Percentiles rank a stretch among this genome's conserved stretches.
phyloP scores from a whole-genome alignment of 1,139 yeast genomes.

The Hyphopichia fennica region DNA sequence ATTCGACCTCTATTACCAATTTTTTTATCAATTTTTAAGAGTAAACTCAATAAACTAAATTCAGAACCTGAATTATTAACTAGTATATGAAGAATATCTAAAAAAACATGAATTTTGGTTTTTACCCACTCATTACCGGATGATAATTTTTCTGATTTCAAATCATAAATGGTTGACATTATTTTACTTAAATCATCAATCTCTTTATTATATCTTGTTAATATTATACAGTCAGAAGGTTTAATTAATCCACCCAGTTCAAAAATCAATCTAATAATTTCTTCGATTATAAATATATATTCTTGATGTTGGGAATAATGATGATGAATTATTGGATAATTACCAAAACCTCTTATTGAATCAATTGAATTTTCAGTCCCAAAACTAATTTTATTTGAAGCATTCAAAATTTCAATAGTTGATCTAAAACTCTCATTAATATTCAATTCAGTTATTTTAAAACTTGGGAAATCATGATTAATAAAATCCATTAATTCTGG shows the following conservation, averaged over 20 bases:
- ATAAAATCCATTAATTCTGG: constrained; percentile 29
- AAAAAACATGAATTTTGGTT: constrained; percentile 47
- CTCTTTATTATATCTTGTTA: constrained; percentile 57
- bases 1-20: constrained; percentile 23
- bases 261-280: constrained; percentile 43
- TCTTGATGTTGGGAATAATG: constrained; percentile 34
- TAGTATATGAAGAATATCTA: constrained; percentile 50
- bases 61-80: constrained; percentile 32
- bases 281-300: constrained; percentile 41
- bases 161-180: constrained; percentile 37
- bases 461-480: constrained; percentile 24
- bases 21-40: constrained; percentile 28
- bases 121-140: constrained; percentile 55
- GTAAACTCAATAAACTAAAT: constrained; percentile 29
- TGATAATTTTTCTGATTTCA: constrained; percentile 44
- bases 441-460: constrained; percentile 22
- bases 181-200: constrained; percentile 42
- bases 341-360: constrained; percentile 20
- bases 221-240: constrained; percentile 54
- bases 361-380: background rate
- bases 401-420: constrained; percentile 52
- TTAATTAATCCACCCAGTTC: constrained; percentile 47
- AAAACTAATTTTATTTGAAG: constrained; percentile 26
- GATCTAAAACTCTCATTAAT: constrained; percentile 58
- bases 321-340: constrained; percentile 31